A percentile compares a stretch with the other conserved stretches of the same genome.
These are phyloP conservation scores for Penicillium parvum DNA, from an alignment of 495 filamentous ascomycete species.

Conservation along the genomic window DNA sequence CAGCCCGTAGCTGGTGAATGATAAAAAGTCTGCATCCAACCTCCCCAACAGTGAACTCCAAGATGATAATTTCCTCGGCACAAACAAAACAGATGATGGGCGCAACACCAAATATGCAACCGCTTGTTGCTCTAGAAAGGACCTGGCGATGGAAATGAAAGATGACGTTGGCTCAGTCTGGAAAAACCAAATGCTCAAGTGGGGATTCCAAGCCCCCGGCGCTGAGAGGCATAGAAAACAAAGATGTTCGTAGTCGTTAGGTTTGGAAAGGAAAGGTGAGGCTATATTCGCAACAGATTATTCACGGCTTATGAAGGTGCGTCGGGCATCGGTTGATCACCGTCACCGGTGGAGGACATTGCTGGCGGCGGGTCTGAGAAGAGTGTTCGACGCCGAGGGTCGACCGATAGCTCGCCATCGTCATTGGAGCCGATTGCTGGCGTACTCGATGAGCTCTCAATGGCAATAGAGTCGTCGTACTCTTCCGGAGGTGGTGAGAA, in stretches of 20 bases:
- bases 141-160: neutral
- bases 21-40: neutral
- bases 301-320: constrained; percentile 27
- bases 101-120: constrained; percentile 24
- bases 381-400: constrained; percentile 18
- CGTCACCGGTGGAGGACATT: constrained; percentile 24
- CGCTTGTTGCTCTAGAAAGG: constrained; percentile 14
- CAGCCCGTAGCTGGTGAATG: constrained; percentile 1
- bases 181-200: constrained; percentile 11
- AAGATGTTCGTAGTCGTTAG: constrained; percentile 28
- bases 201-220: constrained; percentile 5
- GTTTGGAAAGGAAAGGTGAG: no score
- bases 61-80: constrained; percentile 1
- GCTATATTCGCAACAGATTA: constrained; percentile 10
- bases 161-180: constrained; percentile 10
- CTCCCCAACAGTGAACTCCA: constrained; percentile 4
- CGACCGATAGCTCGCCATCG: constrained; percentile 12
- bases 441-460: constrained; percentile 38
- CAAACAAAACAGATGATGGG: constrained; percentile 7
- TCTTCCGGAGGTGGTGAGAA: constrained; percentile 79
- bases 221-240: constrained; percentile 19
- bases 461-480: constrained; percentile 23
- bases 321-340: constrained; percentile 41
- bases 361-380: constrained; percentile 35
- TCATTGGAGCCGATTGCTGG: constrained; percentile 26